Conservation (phyloP, 228 moss, liverwort and hornwort species). For the Sphagnum fallax region DNA sequence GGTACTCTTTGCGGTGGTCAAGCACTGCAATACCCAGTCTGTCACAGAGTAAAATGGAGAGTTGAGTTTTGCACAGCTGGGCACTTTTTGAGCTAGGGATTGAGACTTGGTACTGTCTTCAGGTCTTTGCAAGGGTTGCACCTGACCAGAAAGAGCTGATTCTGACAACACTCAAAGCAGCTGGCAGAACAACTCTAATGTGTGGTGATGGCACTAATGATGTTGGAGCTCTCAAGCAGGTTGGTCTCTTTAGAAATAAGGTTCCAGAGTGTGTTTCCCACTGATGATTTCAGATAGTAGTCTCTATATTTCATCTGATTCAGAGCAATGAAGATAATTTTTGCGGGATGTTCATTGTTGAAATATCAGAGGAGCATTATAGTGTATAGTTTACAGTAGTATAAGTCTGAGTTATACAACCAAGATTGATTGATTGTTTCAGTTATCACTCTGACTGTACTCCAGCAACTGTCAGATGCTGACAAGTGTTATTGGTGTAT, state of each 20-base stretch:
- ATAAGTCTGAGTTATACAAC: too few species aligned
- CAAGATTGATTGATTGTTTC: too few species aligned
- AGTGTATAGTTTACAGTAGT: too few species aligned
- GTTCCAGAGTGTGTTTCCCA: not conserved
- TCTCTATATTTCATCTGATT: conserved; percentile 4
- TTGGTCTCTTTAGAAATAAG: conserved; percentile 3
- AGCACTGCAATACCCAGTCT: not conserved
- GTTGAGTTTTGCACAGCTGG: not conserved
- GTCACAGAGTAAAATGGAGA: not conserved
- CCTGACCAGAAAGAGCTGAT: conserved; percentile 97
- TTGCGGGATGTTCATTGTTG: not conserved
- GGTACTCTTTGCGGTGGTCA: not conserved
- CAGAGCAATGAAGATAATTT: not conserved
- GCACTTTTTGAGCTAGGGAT: too few species aligned
- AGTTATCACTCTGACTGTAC: not conserved
- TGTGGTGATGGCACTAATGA: conserved; percentile 99
- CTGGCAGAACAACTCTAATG: conserved; percentile 88
- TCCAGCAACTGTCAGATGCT: not conserved
- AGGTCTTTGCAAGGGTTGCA: conserved; percentile 98
- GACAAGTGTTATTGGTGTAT: not conserved
- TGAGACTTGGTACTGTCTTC: conserved; percentile 1
- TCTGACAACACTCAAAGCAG: conserved; percentile 78
- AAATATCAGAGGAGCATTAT: not conserved
- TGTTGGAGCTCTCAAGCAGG: conserved; percentile 98
- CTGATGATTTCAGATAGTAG: not conserved